phyloP scores from a whole-genome alignment of 495 filamentous ascomycete species.

The Penicillium malachiteum region DNA sequence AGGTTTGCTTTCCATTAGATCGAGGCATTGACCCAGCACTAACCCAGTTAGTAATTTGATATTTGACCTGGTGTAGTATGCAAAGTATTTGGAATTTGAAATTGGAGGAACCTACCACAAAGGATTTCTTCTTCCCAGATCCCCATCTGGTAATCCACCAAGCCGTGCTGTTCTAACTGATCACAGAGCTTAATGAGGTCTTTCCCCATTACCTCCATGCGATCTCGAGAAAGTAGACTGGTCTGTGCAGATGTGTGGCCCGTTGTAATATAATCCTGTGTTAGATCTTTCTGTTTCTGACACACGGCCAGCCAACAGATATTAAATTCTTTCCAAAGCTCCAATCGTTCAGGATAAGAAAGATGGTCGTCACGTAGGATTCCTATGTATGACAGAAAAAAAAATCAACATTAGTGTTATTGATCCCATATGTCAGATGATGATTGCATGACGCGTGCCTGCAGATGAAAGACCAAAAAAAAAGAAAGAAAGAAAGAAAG shows the following conservation, averaged over 20 bases:
- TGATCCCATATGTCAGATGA: constrained; percentile 14
- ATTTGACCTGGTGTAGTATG: too few relatives aligned
- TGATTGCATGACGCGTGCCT: constrained; percentile 23
- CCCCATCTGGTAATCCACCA: constrained; percentile 97
- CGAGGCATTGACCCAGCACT: constrained; percentile 69
- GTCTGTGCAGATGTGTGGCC: constrained; percentile 60
- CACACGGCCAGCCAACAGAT: constrained; percentile 86
- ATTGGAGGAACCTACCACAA: constrained; percentile 68
- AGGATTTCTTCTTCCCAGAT: constrained; percentile 95
- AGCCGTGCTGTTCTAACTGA: constrained; percentile 77
- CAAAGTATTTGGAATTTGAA: not conserved
- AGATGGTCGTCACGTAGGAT: constrained; percentile 73
- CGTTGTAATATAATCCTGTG: constrained; percentile 54
- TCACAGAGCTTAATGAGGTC: constrained; percentile 82
- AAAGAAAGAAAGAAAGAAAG: constrained; percentile 10
- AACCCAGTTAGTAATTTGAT: not conserved
- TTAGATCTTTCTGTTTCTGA: constrained; percentile 82
- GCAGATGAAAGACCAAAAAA: constrained; percentile 7
- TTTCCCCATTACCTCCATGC: constrained; percentile 74
- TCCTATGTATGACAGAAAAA: constrained; percentile 45
- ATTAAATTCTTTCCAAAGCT: constrained; percentile 94
- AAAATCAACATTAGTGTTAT: constrained; percentile 25
- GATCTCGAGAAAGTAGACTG: constrained; percentile 64
- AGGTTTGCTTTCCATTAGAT: constrained; percentile 48
- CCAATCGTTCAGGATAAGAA: constrained; percentile 67